Evolutionary conservation across 306 rosid genomes (phyloP), one percentile per base, ranked within the genome.

Genomic region (Heteromeles arbutifolia): DNA sequence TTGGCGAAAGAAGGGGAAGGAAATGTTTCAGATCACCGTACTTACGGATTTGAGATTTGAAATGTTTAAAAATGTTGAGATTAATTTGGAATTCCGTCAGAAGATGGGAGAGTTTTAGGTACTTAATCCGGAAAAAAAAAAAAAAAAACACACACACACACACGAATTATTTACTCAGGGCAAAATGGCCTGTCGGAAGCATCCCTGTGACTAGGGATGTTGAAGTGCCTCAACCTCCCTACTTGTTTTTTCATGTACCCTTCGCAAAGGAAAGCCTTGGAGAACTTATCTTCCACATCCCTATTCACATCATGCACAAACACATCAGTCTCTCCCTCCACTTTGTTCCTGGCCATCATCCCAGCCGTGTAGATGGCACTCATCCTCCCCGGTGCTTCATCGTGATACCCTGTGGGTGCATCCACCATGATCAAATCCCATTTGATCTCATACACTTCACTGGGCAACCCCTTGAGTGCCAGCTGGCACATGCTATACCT

Each of bases 371-470:
- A 92, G 17, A 92, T 88, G 31, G 94, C 97, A 50, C 83, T 88
- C 96, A 92, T 92, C 72, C 96, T 83, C 37, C 97, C 97, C 0
- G 94, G 96, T 0, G 97, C 96, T 22, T 87, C 90, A 4, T 83
- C 85, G 19, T 86, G 71, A 32, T 83, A 92, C 8, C 97, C 96
- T 3, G 92, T 90, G 4, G 97, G 97, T 0, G 96, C 97, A 79
- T 92, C 97, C 74, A 92, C 91, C 97, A 92, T 90, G 2, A 92
- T 92, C 90, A 92, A 41, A 54, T 92, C 97, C 96, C 97, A 92
- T 41, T 77, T 75, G 0, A 68, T 82, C 15, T 82, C 92, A 11
- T 92, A 88, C 6, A 87, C 88, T 0, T 77, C 70, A 18, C 26
- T 48, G 0, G 96, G 94, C 78, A 92, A 67, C 1, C 93, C 93